A percentile compares a stretch with the other conserved stretches of the same genome.
Evolutionary conservation across 2,329 filamentous ascomycete genomes (phyloP).

Genomic region (Drechslerella dactyloides): DNA sequence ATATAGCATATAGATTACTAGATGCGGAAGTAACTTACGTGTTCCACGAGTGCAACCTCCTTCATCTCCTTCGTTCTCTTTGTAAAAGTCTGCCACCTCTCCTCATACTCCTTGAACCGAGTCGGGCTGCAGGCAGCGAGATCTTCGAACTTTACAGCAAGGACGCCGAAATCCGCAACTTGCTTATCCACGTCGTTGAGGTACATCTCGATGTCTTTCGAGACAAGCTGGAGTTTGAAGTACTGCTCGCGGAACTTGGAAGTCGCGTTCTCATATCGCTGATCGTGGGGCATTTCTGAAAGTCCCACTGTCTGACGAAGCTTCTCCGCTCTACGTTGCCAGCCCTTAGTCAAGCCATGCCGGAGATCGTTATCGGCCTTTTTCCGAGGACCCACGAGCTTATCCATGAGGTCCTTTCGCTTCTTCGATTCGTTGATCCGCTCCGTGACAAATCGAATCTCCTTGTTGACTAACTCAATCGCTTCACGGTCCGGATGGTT

Average conservation of each 20-base stretch:
- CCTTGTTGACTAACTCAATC: constrained; percentile 75
- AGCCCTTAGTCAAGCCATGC: constrained; percentile 82
- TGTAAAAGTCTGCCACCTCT: constrained; percentile 92
- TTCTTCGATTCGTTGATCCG: constrained; percentile 94
- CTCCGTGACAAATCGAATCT: constrained; percentile 67
- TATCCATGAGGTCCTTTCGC: constrained; percentile 87
- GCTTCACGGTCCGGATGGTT: constrained; percentile 81
- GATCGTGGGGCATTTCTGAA: constrained; percentile 75
- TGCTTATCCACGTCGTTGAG: constrained; percentile 80
- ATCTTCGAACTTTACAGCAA: constrained; percentile 80
- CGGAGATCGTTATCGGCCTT: constrained; percentile 88
- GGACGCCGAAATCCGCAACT: constrained; percentile 79
- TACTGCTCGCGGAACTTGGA: constrained; percentile 92
- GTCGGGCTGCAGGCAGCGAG: constrained; percentile 75
- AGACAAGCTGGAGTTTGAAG: constrained; percentile 86
- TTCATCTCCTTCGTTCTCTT: constrained; percentile 85
- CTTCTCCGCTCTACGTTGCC: constrained; percentile 87
- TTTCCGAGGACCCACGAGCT: constrained; percentile 79
- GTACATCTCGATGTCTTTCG: constrained; percentile 93
- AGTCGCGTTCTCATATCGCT: constrained; percentile 77
- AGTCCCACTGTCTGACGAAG: constrained; percentile 73
- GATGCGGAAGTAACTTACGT: constrained; percentile 65
- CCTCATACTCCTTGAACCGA: constrained; percentile 81
- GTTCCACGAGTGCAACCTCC: constrained; percentile 79
- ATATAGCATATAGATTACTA: constrained; percentile 55